phyloP scores from a whole-genome alignment of 2,329 filamentous ascomycete genomes.

The Pseudogymnoascus sp. region DNA sequence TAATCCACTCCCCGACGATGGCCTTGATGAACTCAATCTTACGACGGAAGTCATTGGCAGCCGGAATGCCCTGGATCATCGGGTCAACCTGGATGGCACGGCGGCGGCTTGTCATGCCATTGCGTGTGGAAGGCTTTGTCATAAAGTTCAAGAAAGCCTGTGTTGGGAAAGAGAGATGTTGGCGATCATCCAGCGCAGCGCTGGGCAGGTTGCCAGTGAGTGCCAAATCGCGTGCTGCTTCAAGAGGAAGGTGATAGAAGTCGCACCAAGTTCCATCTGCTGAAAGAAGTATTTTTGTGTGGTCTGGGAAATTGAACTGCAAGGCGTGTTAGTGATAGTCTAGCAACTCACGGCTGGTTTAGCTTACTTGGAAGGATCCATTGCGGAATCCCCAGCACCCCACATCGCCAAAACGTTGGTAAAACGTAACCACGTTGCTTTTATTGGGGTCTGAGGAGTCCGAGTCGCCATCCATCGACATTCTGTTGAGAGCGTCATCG shows the following conservation, averaged over 20 bases:
- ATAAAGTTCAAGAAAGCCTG: constrained; percentile 64
- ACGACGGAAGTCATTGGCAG: constrained; percentile 62
- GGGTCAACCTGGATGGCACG: constrained; percentile 42
- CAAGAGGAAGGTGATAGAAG: constrained; percentile 67
- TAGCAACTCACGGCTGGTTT: background rate
- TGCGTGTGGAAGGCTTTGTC: constrained; percentile 39
- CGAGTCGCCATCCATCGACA: constrained; percentile 13
- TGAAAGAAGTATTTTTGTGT: constrained; percentile 76
- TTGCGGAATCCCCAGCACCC: constrained; percentile 76
- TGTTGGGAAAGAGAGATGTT: constrained; percentile 62
- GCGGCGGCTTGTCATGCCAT: constrained; percentile 29
- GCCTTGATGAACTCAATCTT: constrained; percentile 67
- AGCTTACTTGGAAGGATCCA: constrained; percentile 62
- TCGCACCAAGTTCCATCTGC: constrained; percentile 66
- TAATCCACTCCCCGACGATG: constrained; percentile 63
- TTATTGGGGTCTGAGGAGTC: constrained; percentile 34
- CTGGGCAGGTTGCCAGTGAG: constrained; percentile 59
- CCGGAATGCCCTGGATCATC: constrained; percentile 54
- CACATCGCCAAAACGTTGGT: constrained; percentile 72
- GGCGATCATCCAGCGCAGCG: constrained; percentile 61
- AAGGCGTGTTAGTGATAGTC: constrained; percentile 14
- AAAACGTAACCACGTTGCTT: constrained; percentile 64
- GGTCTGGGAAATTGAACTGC: constrained; percentile 80
- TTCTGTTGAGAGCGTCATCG: constrained; percentile 36
- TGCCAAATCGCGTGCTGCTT: constrained; percentile 58